Evolutionary conservation across 2,329 filamentous ascomycete genomes (phyloP).

Genomic region (Neofusicoccum sp.): DNA sequence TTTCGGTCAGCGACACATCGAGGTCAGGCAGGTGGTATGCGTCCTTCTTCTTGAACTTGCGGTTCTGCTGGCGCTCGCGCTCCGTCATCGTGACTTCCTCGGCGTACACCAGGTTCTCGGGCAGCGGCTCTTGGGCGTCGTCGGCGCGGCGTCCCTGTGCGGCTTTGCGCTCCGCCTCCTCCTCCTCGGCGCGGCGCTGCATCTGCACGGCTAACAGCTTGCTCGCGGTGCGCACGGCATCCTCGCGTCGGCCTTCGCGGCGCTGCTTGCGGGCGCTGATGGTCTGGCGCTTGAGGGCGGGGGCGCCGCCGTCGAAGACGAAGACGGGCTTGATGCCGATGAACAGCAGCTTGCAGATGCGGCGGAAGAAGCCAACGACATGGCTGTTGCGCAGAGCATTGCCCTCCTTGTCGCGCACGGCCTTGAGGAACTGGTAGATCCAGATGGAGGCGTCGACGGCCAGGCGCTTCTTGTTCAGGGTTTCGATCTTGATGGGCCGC

Average conservation of each 20-base stretch:
- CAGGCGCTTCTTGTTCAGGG: conserved; percentile 91
- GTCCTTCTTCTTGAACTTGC: conserved; percentile 87
- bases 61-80: conserved; percentile 69
- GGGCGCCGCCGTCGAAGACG: conserved; percentile 95
- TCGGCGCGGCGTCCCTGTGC: conserved; percentile 28
- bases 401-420: conserved; percentile 96
- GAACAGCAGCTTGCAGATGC: conserved; percentile 96
- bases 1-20: conserved; percentile 71
- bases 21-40: conserved; percentile 92
- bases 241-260: conserved; percentile 84
- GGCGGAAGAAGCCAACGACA: conserved; percentile 94
- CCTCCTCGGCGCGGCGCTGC: conserved; percentile 84
- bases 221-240: conserved; percentile 87
- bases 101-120: conserved; percentile 78
- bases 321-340: conserved; percentile 96
- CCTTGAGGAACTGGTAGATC: conserved; percentile 99
- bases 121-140: conserved; percentile 61
- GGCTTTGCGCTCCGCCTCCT: conserved; percentile 63
- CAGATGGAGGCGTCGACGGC: conserved; percentile 98
- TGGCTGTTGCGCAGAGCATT: conserved; percentile 95
- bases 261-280: conserved; percentile 75
- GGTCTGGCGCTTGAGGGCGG: conserved; percentile 85
- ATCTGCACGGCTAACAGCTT: conserved; percentile 93
- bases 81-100: conserved; percentile 83
- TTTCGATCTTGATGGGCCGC: conserved; percentile 92